Conservation (phyloP, 2,329 filamentous ascomycete species). For the Aspergillus fructus region DNA sequence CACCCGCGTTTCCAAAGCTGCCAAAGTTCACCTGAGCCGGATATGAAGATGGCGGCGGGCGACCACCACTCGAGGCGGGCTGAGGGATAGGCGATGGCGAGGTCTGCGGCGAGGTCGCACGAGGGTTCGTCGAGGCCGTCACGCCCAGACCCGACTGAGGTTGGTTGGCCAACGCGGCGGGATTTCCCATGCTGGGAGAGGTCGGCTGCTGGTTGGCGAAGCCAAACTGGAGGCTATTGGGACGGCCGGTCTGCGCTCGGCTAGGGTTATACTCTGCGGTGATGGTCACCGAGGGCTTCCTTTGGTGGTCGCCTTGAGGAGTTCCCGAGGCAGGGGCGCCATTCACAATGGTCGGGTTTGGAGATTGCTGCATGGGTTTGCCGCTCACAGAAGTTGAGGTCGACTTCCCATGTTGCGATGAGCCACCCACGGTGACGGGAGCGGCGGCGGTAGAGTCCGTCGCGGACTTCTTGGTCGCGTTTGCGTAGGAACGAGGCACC, state of each 20-base stretch:
- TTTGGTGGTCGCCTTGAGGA: slow-evolving; percentile 67
- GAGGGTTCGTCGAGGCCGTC: slow-evolving; percentile 62
- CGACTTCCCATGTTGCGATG: slow-evolving; percentile 56
- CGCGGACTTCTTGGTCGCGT: slow-evolving; percentile 60
- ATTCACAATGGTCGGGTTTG: slow-evolving; percentile 60
- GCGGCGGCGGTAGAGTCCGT: slow-evolving; percentile 51
- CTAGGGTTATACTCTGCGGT: slow-evolving; percentile 78
- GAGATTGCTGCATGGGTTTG: slow-evolving; percentile 58
- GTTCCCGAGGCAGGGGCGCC: slow-evolving; percentile 51
- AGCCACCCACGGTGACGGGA: slow-evolving; percentile 54
- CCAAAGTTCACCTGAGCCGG: slow-evolving; percentile 76
- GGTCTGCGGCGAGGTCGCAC: slow-evolving; percentile 77
- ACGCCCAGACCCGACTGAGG: slow-evolving; percentile 44
- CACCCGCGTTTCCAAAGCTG: slow-evolving; percentile 69
- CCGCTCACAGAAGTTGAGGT: slow-evolving; percentile 79
- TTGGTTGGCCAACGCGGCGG: slow-evolving; percentile 48
- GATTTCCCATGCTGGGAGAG: slow-evolving; percentile 63
- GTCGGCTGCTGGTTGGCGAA: slow-evolving; percentile 63
- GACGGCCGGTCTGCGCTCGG: slow-evolving; percentile 63
- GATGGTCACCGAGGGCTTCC: slow-evolving; percentile 91
- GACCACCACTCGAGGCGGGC: slow-evolving; percentile 76
- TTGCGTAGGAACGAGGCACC: slow-evolving; percentile 61
- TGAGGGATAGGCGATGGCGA: slow-evolving; percentile 94
- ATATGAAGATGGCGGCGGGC: slow-evolving; percentile 77
- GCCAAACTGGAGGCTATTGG: slow-evolving; percentile 74